Conservation (phyloP, 1,139 yeast species). For the Scheffersomyces stambukii region DNA sequence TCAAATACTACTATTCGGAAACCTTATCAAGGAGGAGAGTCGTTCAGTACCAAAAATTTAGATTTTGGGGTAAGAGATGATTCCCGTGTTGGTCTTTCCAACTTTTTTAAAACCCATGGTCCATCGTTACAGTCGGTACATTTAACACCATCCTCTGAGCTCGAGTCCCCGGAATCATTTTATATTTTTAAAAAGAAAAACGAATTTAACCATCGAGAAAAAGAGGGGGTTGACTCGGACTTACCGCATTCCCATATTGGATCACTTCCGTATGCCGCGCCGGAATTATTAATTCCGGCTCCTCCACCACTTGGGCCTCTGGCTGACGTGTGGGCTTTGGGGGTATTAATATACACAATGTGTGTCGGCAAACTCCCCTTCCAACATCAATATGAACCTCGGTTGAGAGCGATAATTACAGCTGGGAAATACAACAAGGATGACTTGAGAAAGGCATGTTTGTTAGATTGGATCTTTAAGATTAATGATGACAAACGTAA, state of each 20-base stretch:
- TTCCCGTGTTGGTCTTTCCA: constrained; percentile 29
- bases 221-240: constrained; percentile 25
- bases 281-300: constrained; percentile 66
- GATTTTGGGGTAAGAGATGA: constrained; percentile 26
- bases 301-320: constrained; percentile 70
- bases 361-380: constrained; percentile 75
- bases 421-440: constrained; percentile 58
- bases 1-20: constrained; percentile 31
- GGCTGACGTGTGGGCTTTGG: constrained; percentile 90
- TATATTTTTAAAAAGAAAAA: constrained; percentile 6
- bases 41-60: constrained; percentile 16
- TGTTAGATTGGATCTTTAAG: constrained; percentile 23
- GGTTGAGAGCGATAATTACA: constrained; percentile 67
- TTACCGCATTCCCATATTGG: constrained; percentile 74
- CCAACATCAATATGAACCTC: constrained; percentile 76
- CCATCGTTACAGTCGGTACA: constrained; percentile 34
- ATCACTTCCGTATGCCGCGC: constrained; percentile 88
- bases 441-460: constrained; percentile 33
- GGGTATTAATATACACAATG: constrained; percentile 72
- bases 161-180: constrained; percentile 10
- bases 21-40: constrained; percentile 34
- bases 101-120: constrained; percentile 25
- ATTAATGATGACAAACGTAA: constrained; percentile 8
- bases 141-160: constrained; percentile 25
- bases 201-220: constrained; percentile 3